Base-by-base conservation (phyloP, 805 yeast genomes). In the Candida sonorensis region DNA sequence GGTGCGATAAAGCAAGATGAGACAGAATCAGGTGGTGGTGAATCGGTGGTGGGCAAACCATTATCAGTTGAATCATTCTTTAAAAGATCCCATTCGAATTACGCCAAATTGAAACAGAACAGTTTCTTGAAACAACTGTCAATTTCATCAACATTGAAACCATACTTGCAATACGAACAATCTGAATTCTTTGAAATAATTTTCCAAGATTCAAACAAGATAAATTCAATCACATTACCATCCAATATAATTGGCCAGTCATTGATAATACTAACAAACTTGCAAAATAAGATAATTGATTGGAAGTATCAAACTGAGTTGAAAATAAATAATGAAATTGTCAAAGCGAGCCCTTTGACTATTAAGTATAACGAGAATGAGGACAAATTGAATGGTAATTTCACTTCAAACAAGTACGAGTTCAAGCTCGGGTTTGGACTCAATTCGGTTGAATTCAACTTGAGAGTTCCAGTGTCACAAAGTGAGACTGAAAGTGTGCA, bases 161-260 rank as follows among this genome's bases (percentile, higher is more conserved):
- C 47, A 25, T 47, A 46, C 26, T 32, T 35, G 26, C 44, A 42
- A 31, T n/a, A 41, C 23, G 52, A 47, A 10, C 25, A 34, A 16
- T 26, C 37, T n/a, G 44, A 45, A 27, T 42, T 38, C 18, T 51
- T 50, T 34, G 59, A 54, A 36, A 45, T 40, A 25, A 38, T 44
- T 33, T 42, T 56, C 24, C 27, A 65, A 25, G 56, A 56, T 14
- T 64, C 75, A 7, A 38, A 44, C 1, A 48, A 59, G 12, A 59
- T 66, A 9, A 69, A 61, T 43, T 44, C 75, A 5, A 40, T 74
- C 16, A 60, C 62, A 11, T 51, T 77, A 32, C 77, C 80, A 10
- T 52, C 63, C 10, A 57, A 59, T 27, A 68, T 72, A 14, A 45
- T 50, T 15, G 57, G 57, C 24, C 65, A 67, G 21, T 64, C 75